Evolutionary conservation across 169 alveolate species (phyloP).

Genomic region (Theileria orientalis): DNA sequence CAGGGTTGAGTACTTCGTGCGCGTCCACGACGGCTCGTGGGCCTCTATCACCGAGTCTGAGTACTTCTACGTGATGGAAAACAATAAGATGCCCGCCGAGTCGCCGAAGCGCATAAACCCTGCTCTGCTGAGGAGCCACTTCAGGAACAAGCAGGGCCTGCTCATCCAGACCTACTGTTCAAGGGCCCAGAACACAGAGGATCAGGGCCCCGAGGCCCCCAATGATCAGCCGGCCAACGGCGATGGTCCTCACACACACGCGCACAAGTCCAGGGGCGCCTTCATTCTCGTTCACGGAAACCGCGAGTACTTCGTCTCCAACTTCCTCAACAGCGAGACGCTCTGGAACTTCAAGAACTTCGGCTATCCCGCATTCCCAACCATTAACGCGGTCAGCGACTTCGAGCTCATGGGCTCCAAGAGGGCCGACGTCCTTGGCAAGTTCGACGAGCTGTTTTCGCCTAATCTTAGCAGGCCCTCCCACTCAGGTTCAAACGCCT

Average conservation of each 20-base stretch:
- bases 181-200: not conserved
- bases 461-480: not conserved
- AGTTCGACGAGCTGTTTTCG: too few relatives aligned
- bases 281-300: constrained; percentile 1
- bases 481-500: constrained; percentile 22
- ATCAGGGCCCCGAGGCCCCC: too few relatives aligned
- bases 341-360: constrained; percentile 7
- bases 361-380: constrained; percentile 11
- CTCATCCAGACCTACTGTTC: not conserved
- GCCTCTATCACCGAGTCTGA: too few relatives aligned
- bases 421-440: too few relatives aligned
- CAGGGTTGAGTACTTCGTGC: too few relatives aligned
- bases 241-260: too few relatives aligned
- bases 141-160: not conserved
- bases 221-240: too few relatives aligned
- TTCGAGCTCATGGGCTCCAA: too few relatives aligned
- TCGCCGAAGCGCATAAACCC: too few relatives aligned
- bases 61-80: too few relatives aligned
- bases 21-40: too few relatives aligned
- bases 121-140: not conserved
- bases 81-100: too few relatives aligned
- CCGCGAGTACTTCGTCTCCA: not conserved
- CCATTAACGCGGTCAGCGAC: not conserved
- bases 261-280: not conserved
- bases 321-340: not conserved